Evolutionary conservation across 2,329 filamentous ascomycete species (phyloP), one percentile per base, ranked within the genome.

Genomic region (Zymoseptoria pseudotritici): DNA sequence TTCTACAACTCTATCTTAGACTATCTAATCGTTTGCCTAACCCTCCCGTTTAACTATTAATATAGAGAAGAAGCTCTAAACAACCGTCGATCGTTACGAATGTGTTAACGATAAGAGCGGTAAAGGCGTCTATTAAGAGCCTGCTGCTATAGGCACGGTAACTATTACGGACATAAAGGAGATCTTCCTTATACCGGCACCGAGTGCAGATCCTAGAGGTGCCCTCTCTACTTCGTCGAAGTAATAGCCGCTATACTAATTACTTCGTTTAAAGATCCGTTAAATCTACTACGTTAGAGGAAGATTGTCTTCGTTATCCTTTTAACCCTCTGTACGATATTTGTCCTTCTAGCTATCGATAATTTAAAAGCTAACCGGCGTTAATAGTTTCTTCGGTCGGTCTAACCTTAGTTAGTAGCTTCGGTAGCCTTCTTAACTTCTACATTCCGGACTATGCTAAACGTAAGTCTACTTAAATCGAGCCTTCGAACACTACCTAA

Each of bases 401-500:
- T 10, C 65, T 78, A 11, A 67, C 71, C 1, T 66, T 78, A 8
- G 74, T 78, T 0, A 75, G 74, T 11, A 76, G 76, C 0, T 76
- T 78, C 36, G 75, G 76, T 17, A 76, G 75, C 2, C 69, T 79
- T 1, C 64, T 78, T 4, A 69, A 66, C 6, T 77, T 76, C 57
- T 78, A 77, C 60, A 76, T 78, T 8, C 75, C 75, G 6, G 66
- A 66, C 1, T 78, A 78, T 60, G 61, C 66, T 2, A 71, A 70
- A 1, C 42, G 61, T 63, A 42, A 57, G 63, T 59, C 9, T 17
- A 7, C 17, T 6, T 6, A 8, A 50, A 13, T 50, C 24, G 7
- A 26, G 9, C 5, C 4, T 1, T 50, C 4, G 17, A 50, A 20
- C 46, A 11, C 20, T 11, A 13, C 9, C 17, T 11, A n/a, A 42